phyloP scores from a whole-genome alignment of 2,329 filamentous ascomycete genomes.

The Trichophyton simii region DNA sequence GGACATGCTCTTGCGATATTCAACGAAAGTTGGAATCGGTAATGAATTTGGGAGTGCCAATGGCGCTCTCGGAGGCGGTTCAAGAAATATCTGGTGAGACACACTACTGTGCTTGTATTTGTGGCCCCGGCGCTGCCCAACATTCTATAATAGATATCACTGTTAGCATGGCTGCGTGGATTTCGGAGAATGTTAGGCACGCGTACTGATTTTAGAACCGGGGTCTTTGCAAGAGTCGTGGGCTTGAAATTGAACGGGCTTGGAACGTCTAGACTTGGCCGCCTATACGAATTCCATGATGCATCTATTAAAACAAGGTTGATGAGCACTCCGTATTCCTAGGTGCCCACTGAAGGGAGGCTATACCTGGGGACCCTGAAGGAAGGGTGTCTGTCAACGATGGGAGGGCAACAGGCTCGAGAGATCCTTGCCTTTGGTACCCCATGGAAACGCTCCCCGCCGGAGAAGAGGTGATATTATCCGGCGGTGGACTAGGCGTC shows the following conservation, averaged over 20 bases:
- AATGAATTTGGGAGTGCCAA: slow-evolving; percentile 82
- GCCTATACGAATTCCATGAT: slow-evolving; percentile 17
- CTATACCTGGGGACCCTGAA: slow-evolving; percentile 4
- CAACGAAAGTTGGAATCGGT: slow-evolving; percentile 75
- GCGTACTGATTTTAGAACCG: slow-evolving; percentile 60
- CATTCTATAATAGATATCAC: slow-evolving; percentile 46
- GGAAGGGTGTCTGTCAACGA: slow-evolving; percentile 32
- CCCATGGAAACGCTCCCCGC: slow-evolving; percentile 17
- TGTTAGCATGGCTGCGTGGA: slow-evolving; percentile 14
- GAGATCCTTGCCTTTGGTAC: slow-evolving; percentile 20
- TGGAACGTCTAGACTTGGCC: slow-evolving; percentile 24
- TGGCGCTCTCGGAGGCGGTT: slow-evolving; percentile 73
- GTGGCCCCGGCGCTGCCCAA: slow-evolving; percentile 85
- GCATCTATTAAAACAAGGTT: slow-evolving; percentile 14
- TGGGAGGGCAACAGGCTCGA: slow-evolving; percentile 37
- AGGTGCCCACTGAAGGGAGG: neutral
- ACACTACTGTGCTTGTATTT: slow-evolving; percentile 97
- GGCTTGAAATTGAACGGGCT: slow-evolving; percentile 90
- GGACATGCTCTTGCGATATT: slow-evolving; percentile 84
- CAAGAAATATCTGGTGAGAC: slow-evolving; percentile 91
- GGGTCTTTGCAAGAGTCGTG: slow-evolving; percentile 59
- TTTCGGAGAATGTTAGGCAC: neutral
- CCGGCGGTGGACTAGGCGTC: slow-evolving; percentile 52
- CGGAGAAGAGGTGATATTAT: slow-evolving; percentile 22
- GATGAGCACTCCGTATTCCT: neutral